Percentiles rank a stretch among this genome's conserved stretches.
phyloP scores from a whole-genome alignment of 306 rosid species.

The Adenanthera pavonina region DNA sequence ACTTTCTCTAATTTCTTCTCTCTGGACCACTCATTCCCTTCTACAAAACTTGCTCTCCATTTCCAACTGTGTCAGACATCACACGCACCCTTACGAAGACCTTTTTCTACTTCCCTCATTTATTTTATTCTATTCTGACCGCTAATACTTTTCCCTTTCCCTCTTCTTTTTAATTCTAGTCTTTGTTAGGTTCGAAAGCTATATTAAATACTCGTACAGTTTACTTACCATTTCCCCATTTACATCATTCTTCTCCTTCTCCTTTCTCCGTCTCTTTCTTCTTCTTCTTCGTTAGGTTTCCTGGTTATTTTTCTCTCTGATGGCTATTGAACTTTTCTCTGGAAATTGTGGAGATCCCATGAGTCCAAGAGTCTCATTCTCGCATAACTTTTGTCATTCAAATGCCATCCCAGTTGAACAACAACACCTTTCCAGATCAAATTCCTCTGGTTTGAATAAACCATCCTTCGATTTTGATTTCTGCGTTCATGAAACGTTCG shows the following conservation, averaged over 20 bases:
- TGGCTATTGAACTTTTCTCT: conserved; percentile 69
- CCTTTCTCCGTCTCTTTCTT: background rate
- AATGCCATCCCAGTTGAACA: conserved; percentile 69
- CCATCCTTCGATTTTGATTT: conserved; percentile 76
- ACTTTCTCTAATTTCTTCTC: no score
- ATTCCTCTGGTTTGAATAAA: conserved; percentile 54
- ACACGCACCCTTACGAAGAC: background rate
- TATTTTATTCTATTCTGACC: conserved; percentile 5
- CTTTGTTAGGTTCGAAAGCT: conserved; percentile 44
- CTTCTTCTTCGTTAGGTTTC: background rate
- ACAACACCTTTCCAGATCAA: conserved; percentile 64
- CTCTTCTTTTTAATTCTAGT: conserved; percentile 25
- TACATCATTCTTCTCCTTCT: background rate
- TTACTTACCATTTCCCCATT: conserved; percentile 20
- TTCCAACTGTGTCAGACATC: background rate
- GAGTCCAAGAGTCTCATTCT: conserved; percentile 91
- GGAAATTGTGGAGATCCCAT: conserved; percentile 49
- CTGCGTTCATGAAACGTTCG: conserved; percentile 59
- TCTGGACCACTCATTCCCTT: background rate
- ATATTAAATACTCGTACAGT: conserved; percentile 31
- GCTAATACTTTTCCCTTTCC: conserved; percentile 31
- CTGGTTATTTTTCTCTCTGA: background rate
- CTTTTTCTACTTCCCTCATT: conserved; percentile 1
- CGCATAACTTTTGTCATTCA: conserved; percentile 68
- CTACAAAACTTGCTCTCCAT: background rate